Evolutionary conservation across 371 early-diverging fungal genomes (phyloP), one percentile per base, ranked within the genome.

Genomic region (Rhizopus delemar): DNA sequence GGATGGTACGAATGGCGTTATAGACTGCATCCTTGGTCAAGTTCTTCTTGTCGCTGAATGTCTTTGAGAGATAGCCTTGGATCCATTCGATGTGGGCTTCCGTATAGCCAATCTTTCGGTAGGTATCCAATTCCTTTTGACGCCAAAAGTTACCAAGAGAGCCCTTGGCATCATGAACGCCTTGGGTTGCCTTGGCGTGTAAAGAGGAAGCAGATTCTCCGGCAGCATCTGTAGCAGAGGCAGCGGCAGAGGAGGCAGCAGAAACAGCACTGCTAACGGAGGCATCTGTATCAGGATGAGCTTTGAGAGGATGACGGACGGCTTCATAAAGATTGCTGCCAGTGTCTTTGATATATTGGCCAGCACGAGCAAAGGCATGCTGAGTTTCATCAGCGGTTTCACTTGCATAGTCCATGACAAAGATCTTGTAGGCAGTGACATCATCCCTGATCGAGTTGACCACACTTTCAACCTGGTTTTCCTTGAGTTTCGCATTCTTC

Each of bases 21-120:
- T 74, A 71, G 41, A 76, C 46, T 13, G 71, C 60, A 3, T 69
- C 60, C n/a, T 70, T 65, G 2, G 74, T 68, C 6, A 69, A 41
- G 7, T 70, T 53, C n/a, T 51, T 54, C 46, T 66, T 62, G 38
- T 70, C 63, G 15, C 48, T 36, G 62, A 79, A 68, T 5, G 69
- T 66, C 31, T 62, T 57, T 8, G 65, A 56, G 7, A 79, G 63
- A 41, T 74, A 69, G 35, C 72, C 66, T 34, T 74, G 62, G 9
- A 79, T 48, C 73, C 75, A 73, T 29, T 79, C 59, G 15, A 79
- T 61, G 16, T 79, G 77, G 7, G 74, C 68, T 54, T 79, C 73
- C 8, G 80, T 72, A 41, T 79, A 79, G 5, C 76, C 80, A 32
- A 78, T 52, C 48, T 69, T 70, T 8, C 62, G 56, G 16, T 67